Percentiles rank a stretch among this genome's conserved stretches.
These are phyloP conservation scores for Hanseniaspora gamundiae DNA, from an alignment of 1,139 yeast species.

Conservation along the genomic window DNA sequence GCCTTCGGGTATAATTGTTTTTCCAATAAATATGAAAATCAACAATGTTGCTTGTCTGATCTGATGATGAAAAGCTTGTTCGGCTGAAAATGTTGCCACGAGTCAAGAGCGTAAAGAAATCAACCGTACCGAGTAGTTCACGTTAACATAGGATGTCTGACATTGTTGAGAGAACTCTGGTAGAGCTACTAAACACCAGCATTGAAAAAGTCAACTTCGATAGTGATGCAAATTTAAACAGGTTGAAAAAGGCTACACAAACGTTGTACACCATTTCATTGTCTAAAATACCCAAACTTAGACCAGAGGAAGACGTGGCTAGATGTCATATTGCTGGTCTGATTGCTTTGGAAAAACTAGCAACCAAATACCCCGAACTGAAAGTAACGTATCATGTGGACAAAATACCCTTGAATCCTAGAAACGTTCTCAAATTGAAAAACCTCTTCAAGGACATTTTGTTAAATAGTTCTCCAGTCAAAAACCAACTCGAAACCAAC, in stretches of 20 bases:
- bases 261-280: slow-evolving; percentile 42
- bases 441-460: slow-evolving; percentile 30
- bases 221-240: slow-evolving; percentile 36
- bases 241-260: slow-evolving; percentile 36
- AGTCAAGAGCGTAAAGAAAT: too few species aligned
- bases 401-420: slow-evolving; percentile 49
- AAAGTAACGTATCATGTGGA: slow-evolving; percentile 22
- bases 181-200: slow-evolving; percentile 23
- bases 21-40: too few species aligned
- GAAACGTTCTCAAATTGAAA: slow-evolving; percentile 30
- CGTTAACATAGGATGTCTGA: not conserved
- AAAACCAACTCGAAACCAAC: slow-evolving; percentile 9
- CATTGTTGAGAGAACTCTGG: slow-evolving; percentile 15
- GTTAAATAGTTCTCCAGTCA: slow-evolving; percentile 22
- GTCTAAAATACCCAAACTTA: slow-evolving; percentile 32
- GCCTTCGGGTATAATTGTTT: too few species aligned
- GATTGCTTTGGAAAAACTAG: slow-evolving; percentile 42
- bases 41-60: too few species aligned
- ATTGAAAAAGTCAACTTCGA: slow-evolving; percentile 33
- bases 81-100: too few species aligned
- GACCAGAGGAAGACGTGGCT: slow-evolving; percentile 46
- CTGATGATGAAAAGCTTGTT: too few species aligned
- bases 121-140: too few species aligned
- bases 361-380: slow-evolving; percentile 35
- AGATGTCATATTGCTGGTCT: slow-evolving; percentile 56